Percentiles rank a stretch among this genome's conserved stretches.
Conservation (phyloP, 2,329 filamentous ascomycete species). For the Myriangium duriaei region DNA sequence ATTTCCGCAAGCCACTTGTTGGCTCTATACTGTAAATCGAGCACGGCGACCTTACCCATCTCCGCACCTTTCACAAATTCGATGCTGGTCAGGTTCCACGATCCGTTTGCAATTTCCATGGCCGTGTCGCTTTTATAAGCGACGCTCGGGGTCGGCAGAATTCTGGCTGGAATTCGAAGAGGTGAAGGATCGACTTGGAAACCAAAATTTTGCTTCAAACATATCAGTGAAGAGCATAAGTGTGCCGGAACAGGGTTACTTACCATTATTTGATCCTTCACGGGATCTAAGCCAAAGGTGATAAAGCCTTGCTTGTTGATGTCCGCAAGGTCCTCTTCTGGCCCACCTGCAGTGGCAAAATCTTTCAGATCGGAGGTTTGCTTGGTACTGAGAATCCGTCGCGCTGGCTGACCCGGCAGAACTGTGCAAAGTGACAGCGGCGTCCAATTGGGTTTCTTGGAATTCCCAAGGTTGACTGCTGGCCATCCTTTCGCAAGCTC, state of each 20-base stretch:
- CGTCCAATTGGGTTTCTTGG: conserved; percentile 53
- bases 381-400: conserved; percentile 43
- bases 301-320: too few species aligned
- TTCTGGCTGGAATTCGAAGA: conserved; percentile 59
- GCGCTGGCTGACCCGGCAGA: conserved; percentile 50
- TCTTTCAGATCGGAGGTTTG: conserved; percentile 59
- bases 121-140: conserved; percentile 37
- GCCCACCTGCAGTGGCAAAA: conserved; percentile 64
- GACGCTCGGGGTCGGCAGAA: conserved; percentile 50
- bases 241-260: not conserved
- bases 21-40: too few species aligned
- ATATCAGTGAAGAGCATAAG: not conserved
- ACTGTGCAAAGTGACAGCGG: conserved; percentile 56
- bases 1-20: conserved; percentile 12
- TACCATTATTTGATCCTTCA: not conserved
- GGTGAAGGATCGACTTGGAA: conserved; percentile 49
- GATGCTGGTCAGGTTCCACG: conserved; percentile 27
- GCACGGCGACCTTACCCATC: too few species aligned
- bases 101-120: conserved; percentile 14
- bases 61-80: too few species aligned
- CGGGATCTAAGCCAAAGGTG: too few species aligned
- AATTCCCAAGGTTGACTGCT: conserved; percentile 55
- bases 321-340: too few species aligned
- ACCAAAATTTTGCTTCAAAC: conserved; percentile 40
- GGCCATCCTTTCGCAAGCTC: conserved; percentile 37